Evolutionary conservation across 257 asterid species (phyloP).

Genomic region (Solanum rostratum): DNA sequence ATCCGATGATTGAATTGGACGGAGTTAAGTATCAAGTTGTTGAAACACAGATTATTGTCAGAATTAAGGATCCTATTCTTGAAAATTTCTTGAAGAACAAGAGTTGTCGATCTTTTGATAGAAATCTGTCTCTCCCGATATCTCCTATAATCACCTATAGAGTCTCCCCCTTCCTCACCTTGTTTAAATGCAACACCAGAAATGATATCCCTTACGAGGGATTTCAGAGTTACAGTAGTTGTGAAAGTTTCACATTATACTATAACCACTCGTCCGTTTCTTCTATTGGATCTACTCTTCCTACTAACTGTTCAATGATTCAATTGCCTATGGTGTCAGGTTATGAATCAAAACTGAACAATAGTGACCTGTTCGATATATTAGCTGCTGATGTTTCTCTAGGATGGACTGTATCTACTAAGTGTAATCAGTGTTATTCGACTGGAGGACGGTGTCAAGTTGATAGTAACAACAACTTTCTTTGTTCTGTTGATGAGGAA

Average conservation of each 20-base stretch:
- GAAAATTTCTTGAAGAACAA: background rate
- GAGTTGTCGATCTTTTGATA: background rate
- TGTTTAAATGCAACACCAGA: background rate
- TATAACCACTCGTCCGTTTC: background rate
- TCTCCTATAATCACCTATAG: background rate
- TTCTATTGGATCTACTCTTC: background rate
- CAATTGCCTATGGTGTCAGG: background rate
- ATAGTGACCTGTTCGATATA: background rate
- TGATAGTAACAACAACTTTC: background rate
- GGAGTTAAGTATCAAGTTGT: background rate
- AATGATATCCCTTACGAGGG: background rate
- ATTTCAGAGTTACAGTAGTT: background rate
- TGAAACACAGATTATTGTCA: background rate
- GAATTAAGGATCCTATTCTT: background rate
- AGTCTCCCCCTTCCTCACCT: background rate
- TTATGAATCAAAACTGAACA: background rate
- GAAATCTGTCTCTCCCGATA: background rate
- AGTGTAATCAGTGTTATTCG: background rate
- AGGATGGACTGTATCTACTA: background rate
- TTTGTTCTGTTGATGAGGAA: background rate
- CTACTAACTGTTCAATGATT: background rate
- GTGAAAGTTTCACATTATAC: background rate
- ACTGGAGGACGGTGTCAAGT: background rate
- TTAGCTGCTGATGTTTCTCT: background rate
- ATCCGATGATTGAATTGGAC: background rate